Base-by-base conservation (phyloP, 768 basidiomycete genomes). In the Mycena albidolilacea region DNA sequence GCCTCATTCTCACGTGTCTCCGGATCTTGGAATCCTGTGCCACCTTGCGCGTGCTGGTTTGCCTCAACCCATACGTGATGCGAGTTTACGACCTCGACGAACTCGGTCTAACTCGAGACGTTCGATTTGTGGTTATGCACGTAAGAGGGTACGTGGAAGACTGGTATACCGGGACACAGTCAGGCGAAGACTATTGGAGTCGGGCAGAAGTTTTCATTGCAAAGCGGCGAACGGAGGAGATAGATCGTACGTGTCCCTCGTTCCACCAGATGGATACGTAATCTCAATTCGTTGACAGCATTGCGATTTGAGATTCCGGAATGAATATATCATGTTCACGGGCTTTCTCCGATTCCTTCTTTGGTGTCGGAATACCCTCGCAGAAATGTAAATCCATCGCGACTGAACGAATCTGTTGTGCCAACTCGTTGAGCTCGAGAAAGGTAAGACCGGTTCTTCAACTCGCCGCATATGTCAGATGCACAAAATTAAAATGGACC, bases 101-200 rank as follows among this genome's bases (percentile, higher is more conserved):
- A 7, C 21, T 17, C 5, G 23, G 21, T 3, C 61, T 62, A 11
- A 23, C 23, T 6, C 43, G 14, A 12, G 61, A 62, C 23, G 43
- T 62, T 21, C 43, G 61, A 7, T 62, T 62, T 19, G 61, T 62
- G 5, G 21, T 44, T 23, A 62, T 44, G 61, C 15, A 14, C 7
- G 7, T 43, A 14, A 6, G 14, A 21, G 46, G 43, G 12, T 44
- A 62, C 23, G 23, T 62, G 7, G 7, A 30, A 11, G 61, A 62
- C 43, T 62, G 61, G 61, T 46, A 30, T 14, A n/a, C 43, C 23
- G 61, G 61, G 7, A 43, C 61, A 5, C 43, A 46, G 17, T 44
- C 17, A 19, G 61, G 61, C 61, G 43, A 9, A 17, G 61, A 62
- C 30, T 62, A 62, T 10, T 62, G 61, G 61, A 43, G 23, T 30